phyloP scores from a whole-genome alignment of 140 eudicot species.

The Oenanthe javanica region DNA sequence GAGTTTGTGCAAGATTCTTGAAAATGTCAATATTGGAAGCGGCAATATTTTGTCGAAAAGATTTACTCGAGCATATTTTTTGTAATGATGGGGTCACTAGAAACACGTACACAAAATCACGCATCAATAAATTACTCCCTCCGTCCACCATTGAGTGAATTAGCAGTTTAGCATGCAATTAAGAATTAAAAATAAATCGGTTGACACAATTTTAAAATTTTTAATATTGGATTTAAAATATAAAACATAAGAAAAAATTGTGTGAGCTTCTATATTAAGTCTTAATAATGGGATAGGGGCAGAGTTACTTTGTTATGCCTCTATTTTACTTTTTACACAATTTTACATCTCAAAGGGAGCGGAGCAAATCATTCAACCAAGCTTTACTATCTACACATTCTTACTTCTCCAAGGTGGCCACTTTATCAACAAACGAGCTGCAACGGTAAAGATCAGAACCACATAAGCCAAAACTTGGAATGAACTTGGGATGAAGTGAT shows the following conservation, averaged over 20 bases:
- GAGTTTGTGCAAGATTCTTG: neutral
- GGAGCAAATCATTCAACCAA: neutral
- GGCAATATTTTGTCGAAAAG: neutral
- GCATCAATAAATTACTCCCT: slow-evolving; percentile 1
- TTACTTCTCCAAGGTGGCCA: neutral
- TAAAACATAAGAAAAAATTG: neutral
- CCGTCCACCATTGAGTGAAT: neutral
- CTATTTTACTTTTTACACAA: neutral
- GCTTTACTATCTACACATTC: neutral
- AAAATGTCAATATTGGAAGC: neutral
- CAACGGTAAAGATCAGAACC: neutral
- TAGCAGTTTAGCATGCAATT: neutral
- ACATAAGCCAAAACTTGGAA: neutral
- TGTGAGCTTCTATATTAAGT: neutral
- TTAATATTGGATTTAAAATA: neutral
- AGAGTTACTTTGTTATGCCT: too few relatives aligned
- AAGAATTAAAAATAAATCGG: neutral
- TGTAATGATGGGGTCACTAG: neutral
- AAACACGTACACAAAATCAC: neutral
- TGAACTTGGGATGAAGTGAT: neutral
- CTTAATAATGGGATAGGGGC: too few relatives aligned
- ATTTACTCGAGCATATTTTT: neutral
- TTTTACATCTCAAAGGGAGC: neutral
- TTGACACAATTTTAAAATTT: neutral
- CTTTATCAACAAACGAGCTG: neutral